A percentile compares a stretch with the other conserved stretches of the same genome.
These are phyloP conservation scores for Graphiopsis chlorocephala DNA, from an alignment of 2,329 filamentous ascomycete genomes.

Conservation along the genomic window DNA sequence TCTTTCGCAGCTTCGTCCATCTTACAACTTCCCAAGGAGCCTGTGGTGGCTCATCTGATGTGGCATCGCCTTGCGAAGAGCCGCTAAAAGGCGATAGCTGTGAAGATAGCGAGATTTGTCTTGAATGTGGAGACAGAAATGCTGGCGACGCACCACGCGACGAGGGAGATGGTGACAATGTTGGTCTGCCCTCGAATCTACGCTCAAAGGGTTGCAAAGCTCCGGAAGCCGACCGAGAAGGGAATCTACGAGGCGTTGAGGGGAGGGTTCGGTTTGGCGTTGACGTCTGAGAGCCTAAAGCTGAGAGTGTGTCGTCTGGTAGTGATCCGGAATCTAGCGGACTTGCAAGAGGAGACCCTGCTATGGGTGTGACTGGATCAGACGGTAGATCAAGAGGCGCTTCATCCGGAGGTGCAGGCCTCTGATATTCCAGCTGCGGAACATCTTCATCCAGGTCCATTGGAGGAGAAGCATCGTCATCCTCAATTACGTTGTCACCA, in stretches of 20 bases:
- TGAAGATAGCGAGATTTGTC: slow-evolving; percentile 51
- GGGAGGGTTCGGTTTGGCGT: slow-evolving; percentile 73
- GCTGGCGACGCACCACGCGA: slow-evolving; percentile 74
- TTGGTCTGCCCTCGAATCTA: slow-evolving; percentile 85
- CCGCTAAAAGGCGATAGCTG: slow-evolving; percentile 60
- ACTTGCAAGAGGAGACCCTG: slow-evolving; percentile 52
- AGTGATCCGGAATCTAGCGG: slow-evolving; percentile 70
- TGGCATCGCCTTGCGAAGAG: slow-evolving; percentile 59
- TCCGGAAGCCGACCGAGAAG: slow-evolving; percentile 68
- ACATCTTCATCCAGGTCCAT: slow-evolving; percentile 23
- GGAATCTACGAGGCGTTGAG: slow-evolving; percentile 57
- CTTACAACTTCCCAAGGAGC: slow-evolving; percentile 95
- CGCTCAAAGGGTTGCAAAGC: slow-evolving; percentile 92
- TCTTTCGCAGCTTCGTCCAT: slow-evolving; percentile 90
- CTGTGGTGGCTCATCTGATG: slow-evolving; percentile 51
- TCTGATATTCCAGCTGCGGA: slow-evolving; percentile 21
- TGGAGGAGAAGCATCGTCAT: slow-evolving; percentile 8
- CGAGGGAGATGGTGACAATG: slow-evolving; percentile 58
- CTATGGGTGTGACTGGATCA: slow-evolving; percentile 20
- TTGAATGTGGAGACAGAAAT: slow-evolving; percentile 72
- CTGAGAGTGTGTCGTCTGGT: slow-evolving; percentile 79
- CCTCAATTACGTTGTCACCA: slow-evolving; percentile 18
- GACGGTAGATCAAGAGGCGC: slow-evolving; percentile 7
- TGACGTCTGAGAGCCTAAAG: slow-evolving; percentile 61
- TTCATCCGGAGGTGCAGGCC: slow-evolving; percentile 11